Base-by-base conservation (phyloP, 2,329 filamentous ascomycete species). In the Aciculosporium take region DNA sequence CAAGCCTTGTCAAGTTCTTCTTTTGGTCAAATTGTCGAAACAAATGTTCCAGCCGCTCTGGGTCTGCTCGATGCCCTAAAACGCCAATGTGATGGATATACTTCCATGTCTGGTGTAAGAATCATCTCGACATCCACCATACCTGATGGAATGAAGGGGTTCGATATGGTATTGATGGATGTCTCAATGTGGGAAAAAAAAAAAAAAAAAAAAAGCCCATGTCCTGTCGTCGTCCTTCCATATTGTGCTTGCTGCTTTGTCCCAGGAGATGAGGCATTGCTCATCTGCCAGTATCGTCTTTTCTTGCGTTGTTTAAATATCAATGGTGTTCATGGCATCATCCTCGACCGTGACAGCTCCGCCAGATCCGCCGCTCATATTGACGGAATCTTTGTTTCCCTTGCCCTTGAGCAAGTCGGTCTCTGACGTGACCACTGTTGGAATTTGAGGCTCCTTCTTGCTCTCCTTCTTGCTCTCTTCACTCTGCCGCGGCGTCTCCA, bases 261-360 rank as follows among this genome's bases (percentile, higher is more conserved):
- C 5, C 10, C 21, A 12, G 29, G 18, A 10, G 21, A 30, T 6
- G 17, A 38, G 28, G 18, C 9, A 15, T 20, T 20, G 31, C 31
- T 17, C n/a, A n/a, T 27, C 24, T 32, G n/a, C n/a, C 4, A 3
- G 15, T 7, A 29, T 24, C 2, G 17, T 28, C 18, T 21, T 2
- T 10, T 28, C 17, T 15, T 21, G 24, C n/a, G n/a, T n/a, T n/a
- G 8, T 39, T 56, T 45, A 77, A 51, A 77, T 77, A 58, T 76
- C 72, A 58, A 77, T 77, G 46, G 71, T 73, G 63, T 74, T 77
- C 72, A 77, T 74, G 25, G 64, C 60, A 45, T 68, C 71, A 41
- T 73, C 71, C 9, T 59, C 49, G 30, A 63, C 58, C 41, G 62
- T 60, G 7, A 59, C 53, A 43, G 64, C 57, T 53, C 71, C 71